phyloP scores from a whole-genome alignment of 106 monocot species.

The Triglochin maritima region DNA sequence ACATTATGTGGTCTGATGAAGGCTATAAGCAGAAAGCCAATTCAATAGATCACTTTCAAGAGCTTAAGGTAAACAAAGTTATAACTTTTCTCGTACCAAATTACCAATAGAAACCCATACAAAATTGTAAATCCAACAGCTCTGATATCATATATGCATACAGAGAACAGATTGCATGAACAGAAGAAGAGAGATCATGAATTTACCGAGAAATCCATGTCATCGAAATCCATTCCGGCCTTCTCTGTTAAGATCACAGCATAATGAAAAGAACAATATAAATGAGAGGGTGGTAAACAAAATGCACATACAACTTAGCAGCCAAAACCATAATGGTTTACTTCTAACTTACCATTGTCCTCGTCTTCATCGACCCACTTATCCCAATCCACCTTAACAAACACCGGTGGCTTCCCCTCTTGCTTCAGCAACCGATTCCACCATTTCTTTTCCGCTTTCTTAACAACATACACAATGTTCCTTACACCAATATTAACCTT shows the following conservation, averaged over 20 bases:
- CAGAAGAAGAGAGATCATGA: background rate
- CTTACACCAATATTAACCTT: conserved; percentile 27
- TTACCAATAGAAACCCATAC: too few species aligned
- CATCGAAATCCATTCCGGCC: conserved; percentile 37
- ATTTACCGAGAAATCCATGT: conserved; percentile 71
- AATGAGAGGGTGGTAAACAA: background rate
- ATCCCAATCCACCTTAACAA: conserved; percentile 85
- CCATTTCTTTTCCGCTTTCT: conserved; percentile 72
- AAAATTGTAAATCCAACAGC: background rate
- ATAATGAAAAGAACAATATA: background rate
- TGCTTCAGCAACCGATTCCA: conserved; percentile 68
- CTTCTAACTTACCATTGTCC: background rate
- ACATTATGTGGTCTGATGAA: too few species aligned
- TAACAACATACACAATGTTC: conserved; percentile 40
- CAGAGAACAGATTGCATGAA: background rate
- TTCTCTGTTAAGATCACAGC: background rate
- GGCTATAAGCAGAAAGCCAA: too few species aligned
- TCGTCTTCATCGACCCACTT: conserved; percentile 93
- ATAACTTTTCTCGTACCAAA: too few species aligned
- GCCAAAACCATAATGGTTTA: background rate
- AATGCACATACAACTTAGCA: background rate
- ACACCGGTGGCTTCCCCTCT: conserved; percentile 61
- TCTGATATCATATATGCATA: background rate
- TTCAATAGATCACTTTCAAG: too few species aligned
- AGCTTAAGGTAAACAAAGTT: too few species aligned